Conservation (phyloP, 495 filamentous ascomycete species). For the Aspergillus taichungensis region DNA sequence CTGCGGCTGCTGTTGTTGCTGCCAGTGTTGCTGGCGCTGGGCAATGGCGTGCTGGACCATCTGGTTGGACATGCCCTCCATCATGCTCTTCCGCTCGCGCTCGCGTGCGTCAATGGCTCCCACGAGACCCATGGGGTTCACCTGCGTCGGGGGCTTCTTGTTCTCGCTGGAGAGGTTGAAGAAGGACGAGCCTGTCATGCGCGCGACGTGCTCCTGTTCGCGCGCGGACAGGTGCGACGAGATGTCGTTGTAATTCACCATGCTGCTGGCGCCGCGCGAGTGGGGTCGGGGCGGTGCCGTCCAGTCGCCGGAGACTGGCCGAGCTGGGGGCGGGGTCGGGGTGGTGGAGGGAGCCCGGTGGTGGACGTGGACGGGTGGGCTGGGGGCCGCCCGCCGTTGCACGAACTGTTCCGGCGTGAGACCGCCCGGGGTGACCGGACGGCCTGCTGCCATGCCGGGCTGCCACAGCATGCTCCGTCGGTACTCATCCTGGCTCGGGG, state of each 20-base stretch:
- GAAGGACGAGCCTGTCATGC: slow-evolving; percentile 73
- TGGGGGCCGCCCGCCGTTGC: slow-evolving; percentile 65
- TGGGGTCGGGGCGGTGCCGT: slow-evolving; percentile 38
- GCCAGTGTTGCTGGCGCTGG: slow-evolving; percentile 55
- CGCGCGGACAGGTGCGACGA: slow-evolving; percentile 75
- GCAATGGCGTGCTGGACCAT: slow-evolving; percentile 74
- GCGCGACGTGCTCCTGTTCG: slow-evolving; percentile 89
- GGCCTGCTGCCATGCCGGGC: slow-evolving; percentile 50
- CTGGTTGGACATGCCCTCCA: slow-evolving; percentile 58
- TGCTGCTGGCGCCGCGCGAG: slow-evolving; percentile 38
- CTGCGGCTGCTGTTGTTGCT: slow-evolving; percentile 28
- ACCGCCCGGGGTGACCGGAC: slow-evolving; percentile 38
- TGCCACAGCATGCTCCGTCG: slow-evolving; percentile 71
- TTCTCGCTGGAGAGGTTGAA: slow-evolving; percentile 57
- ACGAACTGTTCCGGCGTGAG: slow-evolving; percentile 73
- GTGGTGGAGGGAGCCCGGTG: slow-evolving; percentile 48
- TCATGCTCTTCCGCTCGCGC: slow-evolving; percentile 63
- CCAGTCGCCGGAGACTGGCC: slow-evolving; percentile 49
- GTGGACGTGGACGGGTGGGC: slow-evolving; percentile 43
- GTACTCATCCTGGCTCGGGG: slow-evolving; percentile 36
- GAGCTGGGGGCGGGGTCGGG: slow-evolving; percentile 34
- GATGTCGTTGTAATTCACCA: slow-evolving; percentile 43
- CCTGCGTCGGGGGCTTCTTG: slow-evolving; percentile 30
- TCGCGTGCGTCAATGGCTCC: slow-evolving; percentile 70
- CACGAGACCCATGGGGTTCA: slow-evolving; percentile 54